These are phyloP conservation scores for Halenospora varia DNA, from an alignment of 495 filamentous ascomycete genomes.

Conservation along the genomic window DNA sequence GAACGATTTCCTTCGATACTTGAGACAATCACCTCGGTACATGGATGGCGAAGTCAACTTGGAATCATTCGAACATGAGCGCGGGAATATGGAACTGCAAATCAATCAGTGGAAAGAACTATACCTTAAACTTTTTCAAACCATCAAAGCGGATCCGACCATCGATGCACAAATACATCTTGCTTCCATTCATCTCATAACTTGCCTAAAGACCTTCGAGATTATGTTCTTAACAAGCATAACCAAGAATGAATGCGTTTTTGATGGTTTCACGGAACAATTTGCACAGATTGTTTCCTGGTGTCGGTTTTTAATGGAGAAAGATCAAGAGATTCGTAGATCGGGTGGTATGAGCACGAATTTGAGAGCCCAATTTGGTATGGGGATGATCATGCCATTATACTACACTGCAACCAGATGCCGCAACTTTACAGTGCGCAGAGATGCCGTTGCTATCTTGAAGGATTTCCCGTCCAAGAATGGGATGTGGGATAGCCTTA, in stretches of 20 bases:
- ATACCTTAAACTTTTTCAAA: constrained; percentile 12
- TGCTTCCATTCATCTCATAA: constrained; percentile 12
- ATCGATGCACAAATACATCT: constrained; percentile 11
- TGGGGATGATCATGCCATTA: constrained; percentile 17
- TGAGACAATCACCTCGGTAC: constrained; percentile 11
- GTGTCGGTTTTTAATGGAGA: constrained; percentile 13
- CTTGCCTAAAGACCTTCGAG: constrained; percentile 10
- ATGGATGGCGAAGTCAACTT: constrained; percentile 1
- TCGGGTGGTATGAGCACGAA: too few relatives aligned
- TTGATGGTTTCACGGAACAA: constrained; percentile 6
- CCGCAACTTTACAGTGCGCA: constrained; percentile 10
- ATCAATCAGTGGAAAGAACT: constrained; percentile 15
- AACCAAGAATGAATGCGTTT: constrained; percentile 4
- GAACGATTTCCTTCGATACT: constrained; percentile 12
- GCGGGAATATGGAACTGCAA: constrained; percentile 2
- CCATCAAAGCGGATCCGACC: constrained; percentile 11
- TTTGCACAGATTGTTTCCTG: constrained; percentile 11
- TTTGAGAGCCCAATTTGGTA: constrained; percentile 10
- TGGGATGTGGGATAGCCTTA: constrained; percentile 16
- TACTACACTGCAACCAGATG: constrained; percentile 20
- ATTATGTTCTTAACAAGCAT: constrained; percentile 14
- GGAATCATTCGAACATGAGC: constrained; percentile 7
- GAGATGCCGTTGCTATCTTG: constrained; percentile 12
- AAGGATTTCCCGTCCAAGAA: constrained; percentile 16
- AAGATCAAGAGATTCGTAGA: constrained; percentile 17